Evolutionary conservation across 1,139 yeast genomes (phyloP).

Genomic region (Suhomyces maxii): DNA sequence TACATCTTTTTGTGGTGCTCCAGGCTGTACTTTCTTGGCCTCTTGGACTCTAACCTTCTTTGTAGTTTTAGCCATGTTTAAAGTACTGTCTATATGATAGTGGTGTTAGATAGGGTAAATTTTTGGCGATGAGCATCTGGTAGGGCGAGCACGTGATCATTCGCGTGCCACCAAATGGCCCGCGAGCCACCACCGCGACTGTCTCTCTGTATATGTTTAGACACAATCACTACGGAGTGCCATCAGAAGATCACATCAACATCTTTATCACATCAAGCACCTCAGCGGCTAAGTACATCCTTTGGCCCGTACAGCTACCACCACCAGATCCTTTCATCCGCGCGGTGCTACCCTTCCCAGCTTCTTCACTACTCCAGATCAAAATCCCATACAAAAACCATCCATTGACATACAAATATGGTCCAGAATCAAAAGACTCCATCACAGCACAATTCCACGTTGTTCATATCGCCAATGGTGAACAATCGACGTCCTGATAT

Average conservation of each 20-base stretch:
- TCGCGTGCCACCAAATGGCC: not conserved
- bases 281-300: too few species aligned
- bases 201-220: too few species aligned
- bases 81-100: not conserved
- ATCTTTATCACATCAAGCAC: too few species aligned
- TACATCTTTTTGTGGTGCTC: not conserved
- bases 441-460: conserved; percentile 59
- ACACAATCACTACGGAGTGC: too few species aligned
- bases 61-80: conserved; percentile 1
- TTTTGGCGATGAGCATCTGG: conserved; percentile 6
- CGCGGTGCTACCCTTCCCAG: too few species aligned
- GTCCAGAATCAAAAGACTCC: conserved; percentile 39
- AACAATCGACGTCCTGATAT: conserved; percentile 48
- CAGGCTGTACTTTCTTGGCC: not conserved
- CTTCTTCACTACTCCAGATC: too few species aligned
- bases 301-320: too few species aligned
- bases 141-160: not conserved
- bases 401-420: conserved; percentile 16
- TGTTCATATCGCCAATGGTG: conserved; percentile 62
- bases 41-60: conserved; percentile 1
- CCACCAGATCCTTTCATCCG: too few species aligned
- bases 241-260: too few species aligned
- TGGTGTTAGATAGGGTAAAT: not conserved
- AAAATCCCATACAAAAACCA: not conserved
- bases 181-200: too few species aligned